phyloP scores from a whole-genome alignment of 768 basidiomycete species.

The Pleurotus pulmonarius region DNA sequence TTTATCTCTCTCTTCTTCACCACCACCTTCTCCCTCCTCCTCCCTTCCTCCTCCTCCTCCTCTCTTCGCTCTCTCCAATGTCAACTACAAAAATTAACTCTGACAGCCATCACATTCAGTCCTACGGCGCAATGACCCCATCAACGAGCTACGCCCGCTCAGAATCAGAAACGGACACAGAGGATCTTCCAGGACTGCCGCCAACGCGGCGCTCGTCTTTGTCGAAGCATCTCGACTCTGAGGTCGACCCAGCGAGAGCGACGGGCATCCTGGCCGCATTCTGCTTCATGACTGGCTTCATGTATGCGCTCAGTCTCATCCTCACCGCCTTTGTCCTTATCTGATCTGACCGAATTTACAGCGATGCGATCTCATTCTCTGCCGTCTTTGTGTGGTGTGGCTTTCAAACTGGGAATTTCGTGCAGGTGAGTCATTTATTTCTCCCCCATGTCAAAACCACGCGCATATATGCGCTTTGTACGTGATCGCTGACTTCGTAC shows the following conservation, averaged over 20 bases:
- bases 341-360: constrained; percentile 17
- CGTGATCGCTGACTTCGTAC: constrained; percentile 7
- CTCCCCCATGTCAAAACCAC: not conserved
- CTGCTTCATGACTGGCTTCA: constrained; percentile 79
- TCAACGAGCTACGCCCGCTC: no score
- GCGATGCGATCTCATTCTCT: constrained; percentile 71
- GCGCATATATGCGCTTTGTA: not conserved
- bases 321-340: not conserved
- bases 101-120: no score
- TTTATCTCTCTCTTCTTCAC: no score
- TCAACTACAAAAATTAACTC: no score
- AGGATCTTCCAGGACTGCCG: no score
- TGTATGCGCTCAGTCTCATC: constrained; percentile 40
- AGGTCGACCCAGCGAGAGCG: constrained; percentile 49
- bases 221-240: constrained; percentile 35
- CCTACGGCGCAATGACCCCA: no score
- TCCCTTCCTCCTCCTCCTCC: no score
- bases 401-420: constrained; percentile 79
- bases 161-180: no score
- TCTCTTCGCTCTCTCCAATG: no score
- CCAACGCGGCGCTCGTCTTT: constrained; percentile 17
- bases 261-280: constrained; percentile 57
- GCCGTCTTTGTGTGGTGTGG: constrained; percentile 84
- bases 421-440: constrained; percentile 42
- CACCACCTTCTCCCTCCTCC: no score